Percentiles rank a stretch among this genome's conserved stretches.
phyloP scores from a whole-genome alignment of 768 basidiomycete species.

The Cystoderma amianthinum region DNA sequence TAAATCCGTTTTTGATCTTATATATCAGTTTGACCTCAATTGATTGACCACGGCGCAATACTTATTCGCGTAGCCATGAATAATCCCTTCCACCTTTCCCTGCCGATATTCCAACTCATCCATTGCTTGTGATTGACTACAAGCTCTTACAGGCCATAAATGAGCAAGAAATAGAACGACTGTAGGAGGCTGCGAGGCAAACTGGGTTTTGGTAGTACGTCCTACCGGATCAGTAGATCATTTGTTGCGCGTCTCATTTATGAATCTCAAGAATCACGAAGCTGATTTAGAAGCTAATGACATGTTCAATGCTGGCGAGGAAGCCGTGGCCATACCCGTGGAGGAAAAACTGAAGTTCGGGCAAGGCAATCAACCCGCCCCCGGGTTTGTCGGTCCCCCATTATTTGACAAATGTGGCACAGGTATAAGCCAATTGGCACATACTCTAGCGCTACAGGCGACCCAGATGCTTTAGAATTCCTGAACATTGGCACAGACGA shows the following conservation, averaged over 20 bases:
- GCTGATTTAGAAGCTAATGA: conserved; percentile 34
- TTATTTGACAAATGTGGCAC: too few relatives aligned
- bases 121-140: conserved; percentile 50
- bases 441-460: conserved; percentile 54
- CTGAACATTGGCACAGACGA: conserved; percentile 68
- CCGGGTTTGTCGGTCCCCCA: too few relatives aligned
- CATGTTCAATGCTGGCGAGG: conserved; percentile 51
- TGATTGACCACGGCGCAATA: too few relatives aligned
- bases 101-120: conserved; percentile 41
- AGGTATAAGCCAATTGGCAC: conserved; percentile 43
- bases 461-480: conserved; percentile 52
- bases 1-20: too few relatives aligned
- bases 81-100: conserved; percentile 39
- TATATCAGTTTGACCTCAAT: too few relatives aligned
- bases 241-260: not conserved
- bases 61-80: conserved; percentile 6
- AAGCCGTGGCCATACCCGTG: too few relatives aligned
- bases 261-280: conserved; percentile 50
- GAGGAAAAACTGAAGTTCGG: too few relatives aligned
- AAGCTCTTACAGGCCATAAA: conserved; percentile 33
- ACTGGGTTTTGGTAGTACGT: conserved; percentile 64
- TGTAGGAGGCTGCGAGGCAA: conserved; percentile 50
- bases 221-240: conserved; percentile 5
- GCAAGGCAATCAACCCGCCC: too few relatives aligned
- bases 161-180: conserved; percentile 33